Base-by-base conservation (phyloP, 2,329 filamentous ascomycete species). In the Neonectria faginata region DNA sequence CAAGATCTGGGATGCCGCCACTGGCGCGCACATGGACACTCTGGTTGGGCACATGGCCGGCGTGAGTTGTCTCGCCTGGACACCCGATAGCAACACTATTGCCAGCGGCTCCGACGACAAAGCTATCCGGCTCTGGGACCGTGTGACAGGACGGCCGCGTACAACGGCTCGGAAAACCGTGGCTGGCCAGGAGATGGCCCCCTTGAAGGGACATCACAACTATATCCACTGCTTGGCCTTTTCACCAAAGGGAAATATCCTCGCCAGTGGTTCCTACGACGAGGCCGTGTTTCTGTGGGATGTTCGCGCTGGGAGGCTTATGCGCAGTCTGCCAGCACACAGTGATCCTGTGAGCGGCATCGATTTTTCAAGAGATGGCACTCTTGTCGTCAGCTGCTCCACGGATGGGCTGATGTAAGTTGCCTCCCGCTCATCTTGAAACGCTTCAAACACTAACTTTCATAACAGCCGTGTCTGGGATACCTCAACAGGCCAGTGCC, bases 251-350 rank as follows among this genome's bases (percentile, higher is more conserved):
- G 96, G 96, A 25, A 99, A 99, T 76, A 97, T 98, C 76, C 87
- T 99, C 36, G 96, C 94, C 16, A 97, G 92, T 70, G 96, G 96
- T 12, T 97, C 92, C 68, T 98, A 97, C 79, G 96, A 99, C 71
- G 96, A 99, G 82, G 96, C 96, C 5, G 93, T 99, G 0, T 97
- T 97, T 69, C 81, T 99, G 5, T 99, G 96, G 96, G 96, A 99
- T 78, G 92, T 98, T 14, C 87, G 96, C 14, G 93, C 93, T 0
- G 94, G 93, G 0, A 85, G 91, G 22, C 84, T 96, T 36, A 97
- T 99, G 94, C 88, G 94, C 59, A 94, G 91, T 67, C 81, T 99
- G 41, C 96, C 96, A 1, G 96, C 96, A 2, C 96, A 99, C 75
- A 97, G 93, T 29, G 96, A 99, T 77, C 96, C 96, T 0, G 95